These are phyloP conservation scores for Chrysopogon serrulatus DNA, from an alignment of 176 grass and related monocot species.

Conservation along the genomic window DNA sequence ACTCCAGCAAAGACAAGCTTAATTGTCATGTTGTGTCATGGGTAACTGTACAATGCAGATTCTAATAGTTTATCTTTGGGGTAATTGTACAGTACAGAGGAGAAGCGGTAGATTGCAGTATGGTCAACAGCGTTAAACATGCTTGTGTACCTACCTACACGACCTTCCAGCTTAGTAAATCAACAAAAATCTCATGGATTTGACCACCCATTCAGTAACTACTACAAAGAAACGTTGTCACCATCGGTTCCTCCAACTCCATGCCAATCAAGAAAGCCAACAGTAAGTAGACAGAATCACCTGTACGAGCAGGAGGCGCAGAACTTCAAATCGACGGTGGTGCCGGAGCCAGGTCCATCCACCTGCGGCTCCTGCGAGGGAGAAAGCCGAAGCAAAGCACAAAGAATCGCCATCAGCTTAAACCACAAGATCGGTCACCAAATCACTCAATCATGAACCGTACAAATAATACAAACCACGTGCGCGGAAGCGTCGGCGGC, in stretches of 20 bases:
- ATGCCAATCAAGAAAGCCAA: neutral
- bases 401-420: neutral
- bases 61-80: neutral
- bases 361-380: constrained; percentile 38
- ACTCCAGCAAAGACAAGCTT: neutral
- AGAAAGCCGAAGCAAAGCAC: neutral
- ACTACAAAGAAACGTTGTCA: neutral
- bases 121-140: neutral
- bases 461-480: neutral
- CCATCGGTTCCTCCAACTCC: neutral
- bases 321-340: constrained; percentile 77
- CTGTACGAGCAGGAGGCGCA: constrained; percentile 89
- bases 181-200: neutral
- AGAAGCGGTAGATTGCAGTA: neutral
- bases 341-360: constrained; percentile 71
- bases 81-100: neutral
- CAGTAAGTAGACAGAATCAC: neutral
- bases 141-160: neutral
- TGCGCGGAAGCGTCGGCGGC: constrained; percentile 1
- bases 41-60: neutral
- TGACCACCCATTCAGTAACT: neutral
- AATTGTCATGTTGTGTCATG: neutral
- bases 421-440: neutral
- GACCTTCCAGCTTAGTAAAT: neutral
- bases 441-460: neutral